Evolutionary conservation across 2,329 filamentous ascomycete species (phyloP).

Genomic region (Aspergillus floridensis): DNA sequence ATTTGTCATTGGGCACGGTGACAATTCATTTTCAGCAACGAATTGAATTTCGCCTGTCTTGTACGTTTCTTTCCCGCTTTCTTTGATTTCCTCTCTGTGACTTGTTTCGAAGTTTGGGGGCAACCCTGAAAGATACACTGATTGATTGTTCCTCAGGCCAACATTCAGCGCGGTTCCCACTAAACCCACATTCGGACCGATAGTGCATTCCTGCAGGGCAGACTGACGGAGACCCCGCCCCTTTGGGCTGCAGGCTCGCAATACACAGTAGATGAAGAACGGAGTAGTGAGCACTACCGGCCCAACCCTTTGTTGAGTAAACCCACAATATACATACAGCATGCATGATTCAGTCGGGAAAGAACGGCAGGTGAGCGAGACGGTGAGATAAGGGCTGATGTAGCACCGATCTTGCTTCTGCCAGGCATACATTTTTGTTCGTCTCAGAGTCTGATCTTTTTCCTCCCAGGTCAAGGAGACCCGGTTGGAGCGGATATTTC

Average conservation of each 20-base stretch:
- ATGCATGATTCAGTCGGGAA: not conserved
- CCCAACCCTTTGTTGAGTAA: not conserved
- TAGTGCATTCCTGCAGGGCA: constrained; percentile 19
- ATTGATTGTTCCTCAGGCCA: constrained; percentile 7
- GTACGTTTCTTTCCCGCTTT: not conserved
- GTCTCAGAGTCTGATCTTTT: not conserved
- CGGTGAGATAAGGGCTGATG: not conserved
- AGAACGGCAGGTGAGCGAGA: not conserved
- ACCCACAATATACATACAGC: not conserved
- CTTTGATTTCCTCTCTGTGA: not conserved
- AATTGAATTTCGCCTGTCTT: not conserved
- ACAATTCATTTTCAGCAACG: not conserved
- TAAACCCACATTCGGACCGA: constrained; percentile 19
- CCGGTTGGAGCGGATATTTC: not conserved
- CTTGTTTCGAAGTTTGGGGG: constrained; percentile 1
- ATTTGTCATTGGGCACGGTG: not conserved
- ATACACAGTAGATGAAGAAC: not conserved
- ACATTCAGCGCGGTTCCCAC: constrained; percentile 5
- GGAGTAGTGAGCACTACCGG: not conserved
- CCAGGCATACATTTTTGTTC: not conserved
- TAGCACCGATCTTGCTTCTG: not conserved
- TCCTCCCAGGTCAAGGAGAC: not conserved
- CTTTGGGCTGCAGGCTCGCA: not conserved
- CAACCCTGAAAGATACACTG: constrained; percentile 6
- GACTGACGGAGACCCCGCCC: not conserved